Base-by-base conservation (phyloP, 108 stramenopile genomes). In the Skeletonema potamos region DNA sequence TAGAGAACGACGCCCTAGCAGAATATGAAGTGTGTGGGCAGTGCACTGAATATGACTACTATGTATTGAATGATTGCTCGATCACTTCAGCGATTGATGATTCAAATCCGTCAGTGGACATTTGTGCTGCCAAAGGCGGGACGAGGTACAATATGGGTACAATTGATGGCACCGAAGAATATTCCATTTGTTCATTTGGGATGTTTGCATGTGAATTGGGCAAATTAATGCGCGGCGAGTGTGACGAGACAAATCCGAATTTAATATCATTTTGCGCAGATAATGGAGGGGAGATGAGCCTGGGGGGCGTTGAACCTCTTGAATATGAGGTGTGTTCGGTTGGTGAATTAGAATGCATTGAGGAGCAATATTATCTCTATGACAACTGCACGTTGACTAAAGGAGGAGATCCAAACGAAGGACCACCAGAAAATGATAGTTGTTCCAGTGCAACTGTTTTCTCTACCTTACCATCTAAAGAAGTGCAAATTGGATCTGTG, bases 21-120 rank as follows among this genome's bases (percentile, higher is more conserved):
- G 61, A 62, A 18, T 62, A 62, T 6, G 61, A 62, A n/a, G 61
- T 62, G 29, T 62, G 61, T 20, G 37, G 4, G 11, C 36, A 32
- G 61, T 62, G 61, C 4, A 62, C 32, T 34, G 61, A 62, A 22
- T 24, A 13, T 26, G 61, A 62, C 30, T 62, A 62, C 32, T 62
- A 62, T 32, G 48, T 8, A 51, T 22, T 51, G 20, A 22, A 51
- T 22, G 22, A 6, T 2, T 51, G 48, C 48, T 22, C 48, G 6
- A 8, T 51, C 8, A 51, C 48, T 51, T 51, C 48, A 7, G 22
- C 4, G 18, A 8, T n/a, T n/a, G n/a, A n/a, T n/a, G n/a, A n/a
- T n/a, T n/a, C n/a, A n/a, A n/a, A n/a, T n/a, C n/a, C n/a, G n/a
- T n/a, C 34, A 34, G 34, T n/a, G 22, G 48, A 51, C 48, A 9